Percentiles rank a stretch among this genome's conserved stretches.
phyloP scores from a whole-genome alignment of 2,329 filamentous ascomycete genomes.

The Beauveria pseudobassiana region DNA sequence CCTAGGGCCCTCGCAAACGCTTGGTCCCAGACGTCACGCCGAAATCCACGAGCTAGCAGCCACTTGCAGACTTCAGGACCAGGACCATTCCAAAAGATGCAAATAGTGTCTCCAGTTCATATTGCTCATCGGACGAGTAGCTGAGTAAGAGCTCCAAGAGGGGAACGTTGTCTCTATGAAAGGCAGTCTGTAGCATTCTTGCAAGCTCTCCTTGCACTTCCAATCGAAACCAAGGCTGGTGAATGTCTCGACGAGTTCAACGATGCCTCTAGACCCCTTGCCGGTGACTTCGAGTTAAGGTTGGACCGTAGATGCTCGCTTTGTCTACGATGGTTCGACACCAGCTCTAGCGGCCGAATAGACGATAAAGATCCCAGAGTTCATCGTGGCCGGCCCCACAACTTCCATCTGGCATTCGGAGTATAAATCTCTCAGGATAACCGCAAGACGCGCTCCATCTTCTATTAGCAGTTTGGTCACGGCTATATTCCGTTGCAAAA shows the following conservation, averaged over 20 bases:
- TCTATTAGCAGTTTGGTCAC: not conserved
- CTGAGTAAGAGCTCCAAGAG: not conserved
- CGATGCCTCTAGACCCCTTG: not conserved
- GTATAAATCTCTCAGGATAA: not conserved
- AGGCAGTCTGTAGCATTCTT: not conserved
- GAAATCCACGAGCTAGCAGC: not conserved
- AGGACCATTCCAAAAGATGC: accelerated
- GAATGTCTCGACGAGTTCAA: not conserved
- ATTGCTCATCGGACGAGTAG: not conserved
- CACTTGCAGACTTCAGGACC: not conserved
- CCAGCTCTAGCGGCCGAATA: not conserved
- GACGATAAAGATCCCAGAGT: not conserved
- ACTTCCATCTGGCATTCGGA: not conserved
- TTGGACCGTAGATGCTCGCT: not conserved
- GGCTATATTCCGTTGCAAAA: not conserved
- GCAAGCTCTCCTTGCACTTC: not conserved
- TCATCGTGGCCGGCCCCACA: not conserved
- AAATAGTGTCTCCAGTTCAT: not conserved
- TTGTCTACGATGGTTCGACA: not conserved
- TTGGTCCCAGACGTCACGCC: not conserved
- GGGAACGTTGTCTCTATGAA: not conserved
- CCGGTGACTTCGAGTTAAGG: accelerated
- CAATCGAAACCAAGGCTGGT: not conserved
- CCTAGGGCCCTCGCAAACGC: not conserved
- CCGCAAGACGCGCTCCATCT: no score